Base-by-base conservation (phyloP, 805 yeast species). In the Ogataea philodendri region DNA sequence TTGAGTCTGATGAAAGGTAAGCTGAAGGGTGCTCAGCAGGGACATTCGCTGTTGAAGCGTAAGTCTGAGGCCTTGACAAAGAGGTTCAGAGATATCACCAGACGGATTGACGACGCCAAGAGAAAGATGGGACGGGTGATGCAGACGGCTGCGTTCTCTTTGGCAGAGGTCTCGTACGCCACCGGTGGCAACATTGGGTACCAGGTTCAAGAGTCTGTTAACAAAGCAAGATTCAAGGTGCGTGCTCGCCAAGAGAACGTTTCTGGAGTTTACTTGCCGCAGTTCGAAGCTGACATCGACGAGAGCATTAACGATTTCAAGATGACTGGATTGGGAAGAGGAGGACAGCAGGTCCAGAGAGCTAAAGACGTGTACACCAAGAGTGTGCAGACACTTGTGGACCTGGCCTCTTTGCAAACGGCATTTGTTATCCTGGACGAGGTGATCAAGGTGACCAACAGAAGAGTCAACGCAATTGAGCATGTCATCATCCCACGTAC, bases 391-490 rank as follows among this genome's bases (percentile, higher is more conserved):
- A 88, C 97, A 0, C 72, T 90, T 45, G 97, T 90, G 20, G 97
- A 88, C 59, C 72, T 90, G 49, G 98, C 98, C 0, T 87, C 97
- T 9, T 69, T 93, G 55, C 98, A 90, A 62, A 90, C 97, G 5
- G 97, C 97, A 2, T 90, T 90, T 60, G 87, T 93, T 37, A 90
- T 90, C 49, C 74, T 90, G 54, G 98, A 93, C 65, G 98, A 90
- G 63, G 98, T 90, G 41, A 93, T 90, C 62, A 93, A 93, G 63
- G 96, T 93, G 42, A 90, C 98, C 36, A 90, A 90, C 65, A 78
- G 98, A 69, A 85, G 98, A 73, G 98, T 90, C 55, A 90, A 90
- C 61, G 97, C 98, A 45, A 90, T 90, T 63, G 98, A 90, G 68
- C 97, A 90, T 57, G 97, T 90, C 29, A 89, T 90, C 54, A 90